Percentiles rank a stretch among this genome's conserved stretches.
These are phyloP conservation scores for Cerioporus squamosus DNA, from an alignment of 1,284 basidiomycete species.

Conservation along the genomic window DNA sequence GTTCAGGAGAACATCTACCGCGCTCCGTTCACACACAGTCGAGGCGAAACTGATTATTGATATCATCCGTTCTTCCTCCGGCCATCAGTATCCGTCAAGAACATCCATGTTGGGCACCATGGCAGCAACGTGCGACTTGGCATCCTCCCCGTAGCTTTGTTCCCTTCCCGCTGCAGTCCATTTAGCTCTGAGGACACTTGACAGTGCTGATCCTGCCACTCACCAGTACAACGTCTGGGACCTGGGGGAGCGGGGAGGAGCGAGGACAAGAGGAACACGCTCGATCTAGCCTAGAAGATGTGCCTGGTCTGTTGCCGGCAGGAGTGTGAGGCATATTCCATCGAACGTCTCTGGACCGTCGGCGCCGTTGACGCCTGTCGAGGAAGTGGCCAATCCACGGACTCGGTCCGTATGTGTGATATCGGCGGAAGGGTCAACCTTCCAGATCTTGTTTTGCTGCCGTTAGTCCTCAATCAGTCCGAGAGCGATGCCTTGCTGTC, in stretches of 20 bases:
- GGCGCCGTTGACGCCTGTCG: slow-evolving; percentile 1
- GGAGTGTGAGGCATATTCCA: slow-evolving; percentile 11
- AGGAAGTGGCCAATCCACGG: background rate
- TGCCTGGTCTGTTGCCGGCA: slow-evolving; percentile 17
- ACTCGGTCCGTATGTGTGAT: slow-evolving; percentile 9
- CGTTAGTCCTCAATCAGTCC: no score
- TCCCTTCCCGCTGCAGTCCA: background rate
- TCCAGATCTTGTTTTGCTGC: background rate
- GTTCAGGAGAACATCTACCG: slow-evolving; percentile 4
- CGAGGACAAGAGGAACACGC: slow-evolving; percentile 4
- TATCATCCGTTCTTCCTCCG: slow-evolving; percentile 22
- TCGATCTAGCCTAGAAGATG: slow-evolving; percentile 15
- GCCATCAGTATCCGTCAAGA: slow-evolving; percentile 25
- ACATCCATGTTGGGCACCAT: slow-evolving; percentile 14
- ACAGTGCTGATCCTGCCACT: slow-evolving; percentile 4
- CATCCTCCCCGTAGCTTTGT: background rate
- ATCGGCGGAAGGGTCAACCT: slow-evolving; percentile 12
- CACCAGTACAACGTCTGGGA: slow-evolving; percentile 2
- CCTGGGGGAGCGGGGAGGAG: slow-evolving; percentile 1
- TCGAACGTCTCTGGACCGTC: slow-evolving; percentile 7
- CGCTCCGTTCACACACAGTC: slow-evolving; percentile 16
- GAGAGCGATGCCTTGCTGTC: background rate
- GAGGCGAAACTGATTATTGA: slow-evolving; percentile 13
- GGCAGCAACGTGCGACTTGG: slow-evolving; percentile 5
- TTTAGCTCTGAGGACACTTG: background rate